Percentiles rank a stretch among this genome's conserved stretches.
These are phyloP conservation scores for Rosa chinensis DNA, from an alignment of 306 rosid genomes.

Conservation along the genomic window DNA sequence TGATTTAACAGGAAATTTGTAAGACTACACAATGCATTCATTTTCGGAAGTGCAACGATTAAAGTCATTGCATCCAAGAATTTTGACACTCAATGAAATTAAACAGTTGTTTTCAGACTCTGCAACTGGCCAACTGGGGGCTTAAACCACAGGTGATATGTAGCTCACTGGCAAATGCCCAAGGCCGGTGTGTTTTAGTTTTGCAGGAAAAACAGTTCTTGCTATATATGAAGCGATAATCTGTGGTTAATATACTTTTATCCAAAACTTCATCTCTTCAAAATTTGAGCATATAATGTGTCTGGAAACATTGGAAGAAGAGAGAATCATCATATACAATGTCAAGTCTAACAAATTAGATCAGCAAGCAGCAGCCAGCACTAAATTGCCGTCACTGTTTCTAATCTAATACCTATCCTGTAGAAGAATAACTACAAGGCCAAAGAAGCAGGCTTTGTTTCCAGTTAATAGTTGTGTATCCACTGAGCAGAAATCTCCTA, in stretches of 20 bases:
- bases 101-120: too few relatives aligned
- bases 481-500: slow-evolving; percentile 7
- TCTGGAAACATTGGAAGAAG: slow-evolving; percentile 12
- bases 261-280: neutral
- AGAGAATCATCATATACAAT: slow-evolving; percentile 26
- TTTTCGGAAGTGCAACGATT: too few relatives aligned
- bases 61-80: too few relatives aligned
- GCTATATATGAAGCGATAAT: neutral
- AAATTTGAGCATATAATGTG: slow-evolving; percentile 4
- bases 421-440: neutral
- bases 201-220: neutral
- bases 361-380: neutral
- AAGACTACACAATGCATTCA: too few relatives aligned
- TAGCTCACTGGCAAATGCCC: neutral
- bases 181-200: neutral
- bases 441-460: slow-evolving; percentile 5
- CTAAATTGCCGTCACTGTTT: slow-evolving; percentile 11
- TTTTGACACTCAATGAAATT: too few relatives aligned
- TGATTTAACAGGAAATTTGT: too few relatives aligned
- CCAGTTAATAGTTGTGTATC: slow-evolving; percentile 21
- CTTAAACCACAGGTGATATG: neutral
- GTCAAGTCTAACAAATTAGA: slow-evolving; percentile 20
- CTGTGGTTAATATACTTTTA: neutral
- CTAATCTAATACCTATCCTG: slow-evolving; percentile 13
- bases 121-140: neutral